Evolutionary conservation across 2,329 filamentous ascomycete genomes (phyloP).

Genomic region (Chaetomium globosum): DNA sequence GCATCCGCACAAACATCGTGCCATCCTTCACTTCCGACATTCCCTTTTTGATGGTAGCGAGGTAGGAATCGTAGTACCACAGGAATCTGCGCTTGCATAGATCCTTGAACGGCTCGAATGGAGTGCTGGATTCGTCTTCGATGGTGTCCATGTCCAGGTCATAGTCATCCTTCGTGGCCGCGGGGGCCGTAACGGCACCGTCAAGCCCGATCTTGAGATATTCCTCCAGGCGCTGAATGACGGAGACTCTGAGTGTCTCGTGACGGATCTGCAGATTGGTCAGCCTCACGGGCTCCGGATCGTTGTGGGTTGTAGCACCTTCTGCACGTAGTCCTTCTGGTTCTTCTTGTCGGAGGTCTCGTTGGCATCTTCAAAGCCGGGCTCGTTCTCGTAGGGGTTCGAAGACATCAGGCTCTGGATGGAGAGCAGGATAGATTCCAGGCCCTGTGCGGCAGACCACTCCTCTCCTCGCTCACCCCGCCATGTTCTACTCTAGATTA

Average conservation of each 20-base stretch:
- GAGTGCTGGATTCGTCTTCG: constrained; percentile 54
- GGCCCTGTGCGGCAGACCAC: constrained; percentile 93
- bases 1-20: constrained; percentile 74
- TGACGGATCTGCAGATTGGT: constrained; percentile 71
- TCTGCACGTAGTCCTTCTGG: constrained; percentile 75
- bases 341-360: constrained; percentile 69
- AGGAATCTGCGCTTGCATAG: constrained; percentile 88
- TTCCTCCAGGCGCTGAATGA: constrained; percentile 82
- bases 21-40: constrained; percentile 65
- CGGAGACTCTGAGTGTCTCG: constrained; percentile 81
- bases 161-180: constrained; percentile 44
- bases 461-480: constrained; percentile 85
- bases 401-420: constrained; percentile 95
- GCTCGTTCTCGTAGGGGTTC: constrained; percentile 95
- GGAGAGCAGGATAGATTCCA: constrained; percentile 91
- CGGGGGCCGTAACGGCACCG: constrained; percentile 46
- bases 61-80: constrained; percentile 93
- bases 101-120: constrained; percentile 87
- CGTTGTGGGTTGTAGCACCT: constrained; percentile 56
- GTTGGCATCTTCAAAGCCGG: constrained; percentile 81
- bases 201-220: constrained; percentile 68
- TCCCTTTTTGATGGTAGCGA: constrained; percentile 69
- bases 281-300: constrained; percentile 15
- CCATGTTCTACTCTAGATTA: constrained; percentile 74
- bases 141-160: constrained; percentile 55